Conservation (phyloP, 1,284 basidiomycete genomes). For the Grifola frondosa region DNA sequence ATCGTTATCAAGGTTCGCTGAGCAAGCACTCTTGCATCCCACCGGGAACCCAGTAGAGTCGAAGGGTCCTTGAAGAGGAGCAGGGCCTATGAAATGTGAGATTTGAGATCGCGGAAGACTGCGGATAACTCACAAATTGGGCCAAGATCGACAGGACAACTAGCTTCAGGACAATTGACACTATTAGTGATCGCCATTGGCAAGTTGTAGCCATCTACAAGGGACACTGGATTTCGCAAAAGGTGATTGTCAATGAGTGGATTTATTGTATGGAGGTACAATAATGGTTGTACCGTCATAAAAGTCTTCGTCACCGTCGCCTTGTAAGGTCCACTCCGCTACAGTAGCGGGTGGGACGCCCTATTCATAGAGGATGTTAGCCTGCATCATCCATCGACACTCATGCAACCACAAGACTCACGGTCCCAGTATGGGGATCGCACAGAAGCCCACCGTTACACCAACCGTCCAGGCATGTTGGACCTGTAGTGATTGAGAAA, state of each 20-base stretch:
- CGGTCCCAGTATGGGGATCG: constrained; percentile 34
- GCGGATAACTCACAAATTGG: constrained; percentile 36
- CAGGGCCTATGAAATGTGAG: constrained; percentile 32
- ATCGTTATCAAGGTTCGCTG: constrained; percentile 39
- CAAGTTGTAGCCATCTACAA: constrained; percentile 44
- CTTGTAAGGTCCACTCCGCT: constrained; percentile 43
- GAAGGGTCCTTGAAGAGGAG: constrained; percentile 30
- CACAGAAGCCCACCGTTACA: constrained; percentile 50
- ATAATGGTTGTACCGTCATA: constrained; percentile 47
- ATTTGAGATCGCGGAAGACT: neutral
- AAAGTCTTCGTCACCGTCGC: constrained; percentile 33
- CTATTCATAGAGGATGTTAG: constrained; percentile 12
- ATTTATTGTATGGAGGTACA: neutral
- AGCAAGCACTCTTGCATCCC: constrained; percentile 46
- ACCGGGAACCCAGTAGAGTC: constrained; percentile 39
- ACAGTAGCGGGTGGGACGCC: constrained; percentile 44
- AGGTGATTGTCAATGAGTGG: neutral
- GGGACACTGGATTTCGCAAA: constrained; percentile 25
- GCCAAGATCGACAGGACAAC: constrained; percentile 44
- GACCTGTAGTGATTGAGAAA: constrained; percentile 40
- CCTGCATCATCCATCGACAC: neutral
- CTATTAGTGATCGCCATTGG: constrained; percentile 41
- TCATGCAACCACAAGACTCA: constrained; percentile 17
- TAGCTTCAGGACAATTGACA: constrained; percentile 37
- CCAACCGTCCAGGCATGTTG: constrained; percentile 42